Base-by-base conservation (phyloP, 2,329 filamentous ascomycete species). In the Exophiala mesophila region DNA sequence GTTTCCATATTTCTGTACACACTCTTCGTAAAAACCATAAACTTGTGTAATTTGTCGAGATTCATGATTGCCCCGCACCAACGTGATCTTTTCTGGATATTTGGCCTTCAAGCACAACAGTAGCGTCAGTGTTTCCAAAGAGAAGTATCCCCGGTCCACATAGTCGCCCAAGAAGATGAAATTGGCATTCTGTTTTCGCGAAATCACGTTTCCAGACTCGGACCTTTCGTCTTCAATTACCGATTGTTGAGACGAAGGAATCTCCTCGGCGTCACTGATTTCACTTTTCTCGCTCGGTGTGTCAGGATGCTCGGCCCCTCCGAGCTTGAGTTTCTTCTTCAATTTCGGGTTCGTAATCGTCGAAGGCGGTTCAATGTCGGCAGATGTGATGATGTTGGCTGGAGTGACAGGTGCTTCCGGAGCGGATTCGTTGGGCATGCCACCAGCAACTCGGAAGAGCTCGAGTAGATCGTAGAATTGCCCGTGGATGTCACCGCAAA, bases 1-100 rank as follows among this genome's bases (percentile, higher is more conserved):
- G 62, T 85, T 86, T 47, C 82, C 82, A 57, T 87, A 87, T 60
- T 87, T 87, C 54, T 82, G 79, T 54, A 84, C 74, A 58, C 83
- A 87, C 68, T 98, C 92, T 66, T 97, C 92, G 73, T 98, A 98
- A 73, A 98, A 98, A 50, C 92, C 92, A 65, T 98, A 98, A 46
- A 98, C 92, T 68, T 97, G 90, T 33, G 92, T 98, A 66, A 98
- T 98, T 70, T 98, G 92, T 18, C 32, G 81, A 32, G 89, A 96
- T 67, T 97, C 90, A 71, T 95, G 88, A 60, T 97, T 90, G 52
- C 90, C 90, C 39, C 83, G 78, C 21, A 87, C 80, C 20, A 87
- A 70, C 1, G 83, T 86, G 49, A 87, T 81, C 50, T 78, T 74
- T 57, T 85, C 81, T 29, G 83, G 83, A 58, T 80, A 85, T 67